These are phyloP conservation scores for Imleria badia DNA, from an alignment of 768 basidiomycete species.

Conservation along the genomic window DNA sequence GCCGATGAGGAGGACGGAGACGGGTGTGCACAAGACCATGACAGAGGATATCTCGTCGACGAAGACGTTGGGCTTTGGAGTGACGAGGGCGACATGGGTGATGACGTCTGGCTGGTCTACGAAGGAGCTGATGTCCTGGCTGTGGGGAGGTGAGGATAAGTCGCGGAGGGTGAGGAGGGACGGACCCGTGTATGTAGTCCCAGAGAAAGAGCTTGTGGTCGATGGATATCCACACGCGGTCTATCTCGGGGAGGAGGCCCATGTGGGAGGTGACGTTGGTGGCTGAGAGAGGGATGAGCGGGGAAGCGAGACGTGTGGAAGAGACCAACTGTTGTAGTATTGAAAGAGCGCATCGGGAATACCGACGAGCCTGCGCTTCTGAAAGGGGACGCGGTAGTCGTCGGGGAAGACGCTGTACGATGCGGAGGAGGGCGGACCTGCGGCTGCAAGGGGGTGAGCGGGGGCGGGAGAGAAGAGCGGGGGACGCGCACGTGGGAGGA, in stretches of 20 bases:
- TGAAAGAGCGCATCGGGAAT: constrained; percentile 79
- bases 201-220: constrained; percentile 94
- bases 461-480: neutral
- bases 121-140: constrained; percentile 91
- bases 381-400: constrained; percentile 76
- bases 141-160: constrained; percentile 27
- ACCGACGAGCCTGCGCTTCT: constrained; percentile 72
- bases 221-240: constrained; percentile 93
- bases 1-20: constrained; percentile 82
- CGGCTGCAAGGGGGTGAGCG: constrained; percentile 41
- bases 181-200: constrained; percentile 94
- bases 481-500: constrained; percentile 53
- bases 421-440: constrained; percentile 67
- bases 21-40: constrained; percentile 86
- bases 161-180: constrained; percentile 7
- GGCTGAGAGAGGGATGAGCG: constrained; percentile 40
- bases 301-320: neutral
- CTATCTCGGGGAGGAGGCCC: constrained; percentile 91
- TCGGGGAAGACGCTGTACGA: constrained; percentile 77
- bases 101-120: constrained; percentile 90
- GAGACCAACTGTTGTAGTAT: constrained; percentile 66
- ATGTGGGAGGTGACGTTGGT: constrained; percentile 74
- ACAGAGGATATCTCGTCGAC: constrained; percentile 89
- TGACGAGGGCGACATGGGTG: constrained; percentile 83
- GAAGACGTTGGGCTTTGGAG: constrained; percentile 82